Conservation (phyloP, 305 asterid genomes). For the Solanum hybrid region DNA sequence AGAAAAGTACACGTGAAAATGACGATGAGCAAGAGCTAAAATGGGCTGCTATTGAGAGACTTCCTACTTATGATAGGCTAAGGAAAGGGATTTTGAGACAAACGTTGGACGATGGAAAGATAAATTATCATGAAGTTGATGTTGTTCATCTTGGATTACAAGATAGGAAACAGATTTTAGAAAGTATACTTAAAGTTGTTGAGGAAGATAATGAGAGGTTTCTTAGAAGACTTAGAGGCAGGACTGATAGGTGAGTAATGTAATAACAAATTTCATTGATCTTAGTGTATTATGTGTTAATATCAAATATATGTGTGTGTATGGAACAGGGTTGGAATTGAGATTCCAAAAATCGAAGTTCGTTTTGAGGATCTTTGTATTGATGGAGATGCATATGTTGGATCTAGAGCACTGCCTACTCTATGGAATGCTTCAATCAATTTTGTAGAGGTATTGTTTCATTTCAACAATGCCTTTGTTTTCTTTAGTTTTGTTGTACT, state of each 20-base stretch:
- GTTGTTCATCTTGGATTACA: conserved; percentile 50
- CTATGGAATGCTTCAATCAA: conserved; percentile 61
- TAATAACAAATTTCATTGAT: background rate
- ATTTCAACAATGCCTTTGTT: background rate
- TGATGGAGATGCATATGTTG: conserved; percentile 68
- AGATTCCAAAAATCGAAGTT: conserved; percentile 79
- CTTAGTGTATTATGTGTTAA: background rate
- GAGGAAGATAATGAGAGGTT: conserved; percentile 91
- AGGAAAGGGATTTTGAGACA: conserved; percentile 64
- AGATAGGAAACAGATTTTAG: conserved; percentile 54
- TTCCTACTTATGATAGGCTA: conserved; percentile 73
- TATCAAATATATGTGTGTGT: background rate
- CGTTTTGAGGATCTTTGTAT: conserved; percentile 60
- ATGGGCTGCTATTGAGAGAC: conserved; percentile 95
- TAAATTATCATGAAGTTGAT: conserved; percentile 63
- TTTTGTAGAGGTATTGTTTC: conserved; percentile 48
- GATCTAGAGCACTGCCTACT: conserved; percentile 94
- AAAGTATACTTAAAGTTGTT: conserved; percentile 50
- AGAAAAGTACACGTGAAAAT: conserved; percentile 52
- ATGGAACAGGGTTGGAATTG: conserved; percentile 62
- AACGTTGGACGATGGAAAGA: conserved; percentile 59
- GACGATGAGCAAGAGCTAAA: conserved; percentile 82
- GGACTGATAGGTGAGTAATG: conserved; percentile 64
- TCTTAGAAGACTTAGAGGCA: conserved; percentile 58
- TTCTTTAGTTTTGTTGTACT: background rate